Conservation (phyloP, 441 rosid genomes). For the Populus hybrid region DNA sequence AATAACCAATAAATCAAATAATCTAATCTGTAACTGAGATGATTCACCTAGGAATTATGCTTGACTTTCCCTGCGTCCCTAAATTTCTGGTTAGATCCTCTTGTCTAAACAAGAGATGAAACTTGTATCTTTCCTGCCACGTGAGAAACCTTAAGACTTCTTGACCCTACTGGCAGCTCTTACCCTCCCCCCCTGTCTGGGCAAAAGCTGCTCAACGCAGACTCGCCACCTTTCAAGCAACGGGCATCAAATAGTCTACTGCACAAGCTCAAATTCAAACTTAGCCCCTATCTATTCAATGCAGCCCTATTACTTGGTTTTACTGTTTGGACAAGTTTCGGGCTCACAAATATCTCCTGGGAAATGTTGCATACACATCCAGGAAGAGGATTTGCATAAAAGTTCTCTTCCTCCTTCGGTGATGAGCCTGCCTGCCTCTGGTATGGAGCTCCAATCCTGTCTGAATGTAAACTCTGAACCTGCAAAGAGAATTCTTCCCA, state of each 20-base stretch:
- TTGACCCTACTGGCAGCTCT: constrained; percentile 21
- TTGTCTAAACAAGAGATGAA: constrained; percentile 8
- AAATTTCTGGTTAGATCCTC: constrained; percentile 19
- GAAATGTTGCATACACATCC: constrained; percentile 73
- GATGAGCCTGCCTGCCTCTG: constrained; percentile 55
- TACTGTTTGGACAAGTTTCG: constrained; percentile 20
- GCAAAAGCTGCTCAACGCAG: constrained; percentile 18
- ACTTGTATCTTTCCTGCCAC: constrained; percentile 6
- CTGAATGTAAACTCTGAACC: constrained; percentile 57
- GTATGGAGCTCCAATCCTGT: constrained; percentile 76
- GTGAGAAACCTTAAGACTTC: constrained; percentile 15
- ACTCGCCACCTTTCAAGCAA: constrained; percentile 5
- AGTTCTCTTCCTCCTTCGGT: constrained; percentile 87
- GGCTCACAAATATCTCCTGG: constrained; percentile 22
- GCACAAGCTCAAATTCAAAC: constrained; percentile 14
- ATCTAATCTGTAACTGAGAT: constrained; percentile 5
- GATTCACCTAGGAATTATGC: constrained; percentile 22
- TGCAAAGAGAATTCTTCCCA: constrained; percentile 74
- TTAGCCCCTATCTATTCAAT: constrained; percentile 30
- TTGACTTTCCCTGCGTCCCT: constrained; percentile 20
- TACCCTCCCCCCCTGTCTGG: constrained; percentile 2
- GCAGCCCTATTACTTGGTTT: constrained; percentile 25
- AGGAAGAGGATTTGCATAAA: constrained; percentile 86
- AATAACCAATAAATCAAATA: constrained; percentile 28
- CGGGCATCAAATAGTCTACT: constrained; percentile 7